Evolutionary conservation across 2,329 filamentous ascomycete genomes (phyloP), one percentile per base, ranked within the genome.

Genomic region (Capronia americana): DNA sequence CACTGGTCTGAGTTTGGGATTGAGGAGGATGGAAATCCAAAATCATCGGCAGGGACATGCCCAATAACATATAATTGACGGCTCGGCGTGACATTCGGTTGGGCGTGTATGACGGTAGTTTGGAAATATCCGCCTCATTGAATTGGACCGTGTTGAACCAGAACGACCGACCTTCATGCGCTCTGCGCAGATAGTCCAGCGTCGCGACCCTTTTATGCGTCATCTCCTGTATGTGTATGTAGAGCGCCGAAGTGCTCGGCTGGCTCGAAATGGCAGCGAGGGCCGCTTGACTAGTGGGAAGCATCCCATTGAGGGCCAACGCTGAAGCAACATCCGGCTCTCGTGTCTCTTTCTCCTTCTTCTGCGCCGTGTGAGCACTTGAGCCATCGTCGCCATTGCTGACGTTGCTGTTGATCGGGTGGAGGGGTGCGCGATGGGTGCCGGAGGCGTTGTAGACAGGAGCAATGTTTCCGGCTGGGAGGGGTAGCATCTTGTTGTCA

Each of bases 71-170:
- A 78, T 94, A 96, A 78, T 97, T 97, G 59, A 93, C 96, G 41
- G 95, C 94, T 73, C 95, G 92, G 65, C 93, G 90, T 68, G 92
- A 90, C 57, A 97, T 87, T 76, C 94, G 95, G 70, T 91, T 88
- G 3, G 88, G 82, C 66, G 96, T 91, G 76, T 96, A 94, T 76
- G 92, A 96, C 54, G 94, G 89, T 82, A 97, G 90, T 75, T 90
- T 89, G 59, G 86, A 82, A 38, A 98, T 85, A 77, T 97, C 92
- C 32, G 87, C 79, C 74, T 92, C 91, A 71, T 93, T 92, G 79
- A 97, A 97, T 75, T 96, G 90, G 67, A 97, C 87, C 0, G 95
- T 97, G 80, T 97, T 97, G 84, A 98, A 97, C 93, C 95, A 98
- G 82, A 96, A 98, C 50, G 97, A 89, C 65, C 92, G 89, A 67